A percentile compares a stretch with the other conserved stretches of the same genome.
Conservation (phyloP, 306 rosid species). For the Crotalaria pallida region DNA sequence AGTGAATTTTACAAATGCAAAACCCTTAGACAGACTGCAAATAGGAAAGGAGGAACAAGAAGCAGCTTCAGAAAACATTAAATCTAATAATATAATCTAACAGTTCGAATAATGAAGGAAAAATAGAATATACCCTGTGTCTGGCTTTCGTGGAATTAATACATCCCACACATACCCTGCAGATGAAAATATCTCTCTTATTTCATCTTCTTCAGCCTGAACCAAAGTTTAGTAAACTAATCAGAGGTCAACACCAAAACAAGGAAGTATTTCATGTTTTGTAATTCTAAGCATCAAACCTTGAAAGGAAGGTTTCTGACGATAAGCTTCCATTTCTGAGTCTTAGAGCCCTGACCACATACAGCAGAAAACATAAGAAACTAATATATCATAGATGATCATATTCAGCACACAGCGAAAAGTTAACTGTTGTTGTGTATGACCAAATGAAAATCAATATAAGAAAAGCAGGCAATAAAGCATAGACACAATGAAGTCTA, state of each 20-base stretch:
- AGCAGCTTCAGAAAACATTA: conserved; percentile 1
- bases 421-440: background rate
- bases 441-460: conserved; percentile 13
- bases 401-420: background rate
- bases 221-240: conserved; percentile 28
- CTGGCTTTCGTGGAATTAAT: conserved; percentile 59
- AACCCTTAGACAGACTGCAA: conserved; percentile 86
- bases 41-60: conserved; percentile 13
- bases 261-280: conserved; percentile 3
- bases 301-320: conserved; percentile 89
- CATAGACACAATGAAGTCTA: background rate
- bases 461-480: background rate
- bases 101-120: background rate
- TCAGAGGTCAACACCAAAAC: conserved; percentile 23
- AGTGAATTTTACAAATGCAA: conserved; percentile 91
- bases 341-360: conserved; percentile 77
- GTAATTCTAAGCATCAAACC: conserved; percentile 39
- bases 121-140: conserved; percentile 58
- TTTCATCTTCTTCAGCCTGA: conserved; percentile 70
- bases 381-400: conserved; percentile 12
- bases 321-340: conserved; percentile 92
- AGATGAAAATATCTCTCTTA: conserved; percentile 56
- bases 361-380: conserved; percentile 25
- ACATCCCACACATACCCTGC: conserved; percentile 94
- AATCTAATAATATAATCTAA: background rate